Evolutionary conservation across 768 basidiomycete species (phyloP).

Genomic region (Boletus edulis): DNA sequence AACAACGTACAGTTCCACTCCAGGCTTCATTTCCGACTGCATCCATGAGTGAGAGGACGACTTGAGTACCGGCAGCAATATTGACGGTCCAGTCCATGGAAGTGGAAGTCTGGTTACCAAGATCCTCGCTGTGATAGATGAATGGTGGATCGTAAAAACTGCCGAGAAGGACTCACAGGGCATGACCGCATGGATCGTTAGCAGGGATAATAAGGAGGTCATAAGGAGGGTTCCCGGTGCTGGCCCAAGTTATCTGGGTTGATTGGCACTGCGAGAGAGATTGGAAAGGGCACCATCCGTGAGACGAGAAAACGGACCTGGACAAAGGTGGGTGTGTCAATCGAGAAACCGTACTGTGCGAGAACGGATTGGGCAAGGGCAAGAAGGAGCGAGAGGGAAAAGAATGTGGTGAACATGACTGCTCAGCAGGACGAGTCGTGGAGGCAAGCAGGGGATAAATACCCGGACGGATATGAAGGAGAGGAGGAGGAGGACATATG

Average conservation of each 20-base stretch:
- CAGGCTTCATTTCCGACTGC: slow-evolving; percentile 58
- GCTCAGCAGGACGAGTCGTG: slow-evolving; percentile 5
- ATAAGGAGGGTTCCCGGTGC: slow-evolving; percentile 45
- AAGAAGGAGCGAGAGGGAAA: slow-evolving; percentile 69
- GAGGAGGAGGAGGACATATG: not conserved
- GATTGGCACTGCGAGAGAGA: slow-evolving; percentile 47
- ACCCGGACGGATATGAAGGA: slow-evolving; percentile 15
- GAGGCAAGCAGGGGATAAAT: slow-evolving; percentile 8
- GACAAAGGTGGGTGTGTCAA: slow-evolving; percentile 48
- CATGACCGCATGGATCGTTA: slow-evolving; percentile 54
- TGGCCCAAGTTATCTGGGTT: slow-evolving; percentile 51
- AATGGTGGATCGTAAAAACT: not conserved
- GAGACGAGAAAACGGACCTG: slow-evolving; percentile 43
- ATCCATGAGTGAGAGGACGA: slow-evolving; percentile 56
- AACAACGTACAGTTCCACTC: slow-evolving; percentile 52
- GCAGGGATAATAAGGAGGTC: slow-evolving; percentile 54
- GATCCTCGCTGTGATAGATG: slow-evolving; percentile 46
- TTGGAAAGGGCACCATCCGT: not conserved
- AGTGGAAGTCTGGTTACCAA: slow-evolving; percentile 52
- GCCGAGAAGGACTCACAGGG: slow-evolving; percentile 46
- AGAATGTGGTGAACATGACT: slow-evolving; percentile 76
- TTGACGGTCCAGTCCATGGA: slow-evolving; percentile 38
- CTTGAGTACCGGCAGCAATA: slow-evolving; percentile 45
- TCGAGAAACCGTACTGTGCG: slow-evolving; percentile 46
- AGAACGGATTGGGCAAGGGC: slow-evolving; percentile 48